These are phyloP conservation scores for Drosera capensis DNA, from an alignment of 148 eudicot genomes.

Conservation along the genomic window DNA sequence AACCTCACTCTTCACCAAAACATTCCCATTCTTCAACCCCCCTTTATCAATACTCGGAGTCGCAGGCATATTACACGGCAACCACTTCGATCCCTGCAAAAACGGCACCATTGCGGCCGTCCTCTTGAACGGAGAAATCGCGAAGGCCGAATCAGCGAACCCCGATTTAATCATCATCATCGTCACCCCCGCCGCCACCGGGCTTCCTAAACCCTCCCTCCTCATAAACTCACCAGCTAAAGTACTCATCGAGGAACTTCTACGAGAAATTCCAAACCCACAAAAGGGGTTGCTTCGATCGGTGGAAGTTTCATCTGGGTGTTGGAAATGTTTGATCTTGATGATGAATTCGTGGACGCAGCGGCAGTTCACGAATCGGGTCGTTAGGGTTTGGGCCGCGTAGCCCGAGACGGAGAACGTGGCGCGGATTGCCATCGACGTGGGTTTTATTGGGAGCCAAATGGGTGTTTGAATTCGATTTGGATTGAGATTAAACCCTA, in stretches of 20 bases:
- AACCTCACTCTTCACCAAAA: constrained; percentile 6
- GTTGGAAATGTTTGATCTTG: constrained; percentile 18
- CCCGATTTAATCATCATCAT: constrained; percentile 31
- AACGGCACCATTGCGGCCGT: constrained; percentile 39
- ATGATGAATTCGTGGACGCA: constrained; percentile 27
- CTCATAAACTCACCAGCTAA: constrained; percentile 28
- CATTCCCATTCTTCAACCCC: constrained; percentile 9
- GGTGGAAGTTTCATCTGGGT: constrained; percentile 17
- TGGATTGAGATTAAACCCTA: constrained; percentile 12
- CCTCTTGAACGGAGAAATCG: constrained; percentile 35
- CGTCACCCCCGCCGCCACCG: constrained; percentile 25
- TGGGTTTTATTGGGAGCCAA: constrained; percentile 3
- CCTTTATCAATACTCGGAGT: constrained; percentile 28
- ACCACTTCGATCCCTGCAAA: constrained; percentile 51
- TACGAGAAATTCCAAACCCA: constrained; percentile 5
- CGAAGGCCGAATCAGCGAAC: constrained; percentile 12
- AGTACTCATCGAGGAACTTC: constrained; percentile 20
- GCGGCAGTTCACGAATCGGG: constrained; percentile 22
- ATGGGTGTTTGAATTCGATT: constrained; percentile 10
- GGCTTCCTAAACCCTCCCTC: constrained; percentile 13
- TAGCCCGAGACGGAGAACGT: constrained; percentile 55
- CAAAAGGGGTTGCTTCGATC: background rate
- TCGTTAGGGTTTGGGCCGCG: constrained; percentile 36
- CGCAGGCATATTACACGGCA: constrained; percentile 46
- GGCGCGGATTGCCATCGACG: constrained; percentile 58